phyloP scores from a whole-genome alignment of 2,329 filamentous ascomycete species.

The Dactylellina cionopaga region DNA sequence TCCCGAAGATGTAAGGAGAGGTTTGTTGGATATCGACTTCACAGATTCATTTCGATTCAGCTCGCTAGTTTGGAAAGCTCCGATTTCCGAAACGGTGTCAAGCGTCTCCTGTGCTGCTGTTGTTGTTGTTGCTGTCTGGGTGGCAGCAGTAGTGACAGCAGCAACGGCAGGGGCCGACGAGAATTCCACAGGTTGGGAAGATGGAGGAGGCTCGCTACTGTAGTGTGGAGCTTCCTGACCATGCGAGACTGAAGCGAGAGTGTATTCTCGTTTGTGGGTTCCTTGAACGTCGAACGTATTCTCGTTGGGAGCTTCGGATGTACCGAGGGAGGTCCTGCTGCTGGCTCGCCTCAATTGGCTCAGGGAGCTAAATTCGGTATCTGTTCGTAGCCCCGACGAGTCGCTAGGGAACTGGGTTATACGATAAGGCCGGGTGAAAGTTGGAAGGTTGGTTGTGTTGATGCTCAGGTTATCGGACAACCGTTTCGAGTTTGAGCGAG shows the following conservation, averaged over 20 bases:
- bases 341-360: conserved; percentile 37
- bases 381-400: conserved; percentile 25
- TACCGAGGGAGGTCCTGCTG: conserved; percentile 26
- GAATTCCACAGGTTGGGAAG: conserved; percentile 24
- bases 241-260: conserved; percentile 14
- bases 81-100: conserved; percentile 48
- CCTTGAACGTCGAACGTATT: conserved; percentile 17
- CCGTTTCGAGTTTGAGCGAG: conserved; percentile 11
- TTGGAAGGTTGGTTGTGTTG: conserved; percentile 52
- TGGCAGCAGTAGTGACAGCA: too few species aligned
- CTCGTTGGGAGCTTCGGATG: conserved; percentile 13
- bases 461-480: conserved; percentile 35
- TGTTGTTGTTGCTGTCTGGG: too few species aligned
- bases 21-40: conserved; percentile 30
- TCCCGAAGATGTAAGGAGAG: conserved; percentile 40
- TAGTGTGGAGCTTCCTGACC: conserved; percentile 18
- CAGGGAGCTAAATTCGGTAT: conserved; percentile 22
- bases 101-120: conserved; percentile 25
- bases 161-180: conserved; percentile 20
- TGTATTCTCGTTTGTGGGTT: conserved; percentile 18
- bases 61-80: conserved; percentile 37
- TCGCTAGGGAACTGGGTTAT: conserved; percentile 38
- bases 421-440: conserved; percentile 33
- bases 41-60: conserved; percentile 49
- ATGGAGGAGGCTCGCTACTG: conserved; percentile 1